phyloP scores from a whole-genome alignment of 2,329 filamentous ascomycete genomes.

The Trichoderma simmonsii region DNA sequence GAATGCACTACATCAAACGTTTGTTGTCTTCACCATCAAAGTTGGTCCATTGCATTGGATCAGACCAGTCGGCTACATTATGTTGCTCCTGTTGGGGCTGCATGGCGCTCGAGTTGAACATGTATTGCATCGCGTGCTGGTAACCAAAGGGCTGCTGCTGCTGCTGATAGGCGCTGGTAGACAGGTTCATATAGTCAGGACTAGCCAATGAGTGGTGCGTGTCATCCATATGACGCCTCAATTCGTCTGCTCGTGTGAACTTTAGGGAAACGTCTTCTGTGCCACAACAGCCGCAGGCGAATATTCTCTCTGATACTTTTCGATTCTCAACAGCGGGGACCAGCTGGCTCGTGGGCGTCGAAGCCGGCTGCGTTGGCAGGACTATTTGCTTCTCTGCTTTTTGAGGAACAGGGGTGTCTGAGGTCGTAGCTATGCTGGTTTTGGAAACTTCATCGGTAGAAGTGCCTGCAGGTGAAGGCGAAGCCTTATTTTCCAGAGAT shows the following conservation, averaged over 20 bases:
- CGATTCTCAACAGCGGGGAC: neutral
- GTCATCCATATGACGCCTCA: neutral
- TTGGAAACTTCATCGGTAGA: neutral
- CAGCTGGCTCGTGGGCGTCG: neutral
- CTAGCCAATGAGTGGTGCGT: neutral
- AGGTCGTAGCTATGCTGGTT: neutral
- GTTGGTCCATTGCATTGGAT: neutral
- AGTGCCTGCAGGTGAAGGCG: neutral
- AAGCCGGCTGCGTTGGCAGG: neutral
- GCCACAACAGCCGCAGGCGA: neutral
- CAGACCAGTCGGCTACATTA: neutral
- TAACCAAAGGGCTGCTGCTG: neutral
- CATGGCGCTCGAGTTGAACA: neutral
- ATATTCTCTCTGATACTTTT: neutral
- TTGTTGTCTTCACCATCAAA: neutral
- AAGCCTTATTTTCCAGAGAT: neutral
- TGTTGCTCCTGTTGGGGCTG: neutral
- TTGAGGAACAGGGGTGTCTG: neutral
- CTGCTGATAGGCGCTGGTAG: neutral
- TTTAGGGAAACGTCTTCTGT: neutral
- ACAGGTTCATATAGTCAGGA: neutral
- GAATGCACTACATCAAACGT: neutral
- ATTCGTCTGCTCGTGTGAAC: neutral
- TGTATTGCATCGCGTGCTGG: neutral
- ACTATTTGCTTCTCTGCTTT: neutral